Evolutionary conservation across 306 rosid genomes (phyloP).

Genomic region (Citrullus amarus): DNA sequence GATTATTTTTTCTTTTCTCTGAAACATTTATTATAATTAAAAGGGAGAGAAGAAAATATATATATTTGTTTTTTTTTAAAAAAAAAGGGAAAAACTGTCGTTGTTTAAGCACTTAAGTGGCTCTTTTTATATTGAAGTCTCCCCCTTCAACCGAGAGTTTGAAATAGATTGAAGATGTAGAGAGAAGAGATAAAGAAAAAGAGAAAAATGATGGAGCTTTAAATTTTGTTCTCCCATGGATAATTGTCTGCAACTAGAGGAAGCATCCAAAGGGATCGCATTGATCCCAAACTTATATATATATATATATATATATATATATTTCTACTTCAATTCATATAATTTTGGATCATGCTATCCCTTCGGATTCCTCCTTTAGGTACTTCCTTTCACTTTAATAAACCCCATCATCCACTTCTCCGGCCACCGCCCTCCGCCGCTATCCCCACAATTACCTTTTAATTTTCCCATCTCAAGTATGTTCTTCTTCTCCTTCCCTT

Average conservation of each 20-base stretch:
- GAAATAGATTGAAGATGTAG: background rate
- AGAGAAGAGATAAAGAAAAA: background rate
- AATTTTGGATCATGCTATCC: slow-evolving; percentile 15
- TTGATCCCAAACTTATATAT: slow-evolving; percentile 5
- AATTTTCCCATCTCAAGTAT: background rate
- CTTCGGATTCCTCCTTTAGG: slow-evolving; percentile 11
- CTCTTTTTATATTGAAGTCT: slow-evolving; percentile 2
- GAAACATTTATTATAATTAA: background rate
- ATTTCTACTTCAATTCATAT: background rate
- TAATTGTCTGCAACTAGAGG: slow-evolving; percentile 4
- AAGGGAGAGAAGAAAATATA: background rate
- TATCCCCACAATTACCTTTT: too few relatives aligned
- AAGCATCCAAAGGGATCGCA: slow-evolving; percentile 46
- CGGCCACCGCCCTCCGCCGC: background rate
- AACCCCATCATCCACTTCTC: background rate
- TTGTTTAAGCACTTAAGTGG: slow-evolving; percentile 5
- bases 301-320: too few relatives aligned
- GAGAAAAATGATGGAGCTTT: background rate
- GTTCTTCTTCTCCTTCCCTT: background rate
- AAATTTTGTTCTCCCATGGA: background rate
- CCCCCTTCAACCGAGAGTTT: background rate
- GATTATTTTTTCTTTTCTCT: too few relatives aligned
- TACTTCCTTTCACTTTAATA: background rate
- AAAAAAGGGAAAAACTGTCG: background rate
- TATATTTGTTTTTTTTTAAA: too few relatives aligned